Percentiles rank a stretch among this genome's conserved stretches.
These are phyloP conservation scores for Tephrocybe sp. DNA, from an alignment of 768 basidiomycete species.

Conservation along the genomic window DNA sequence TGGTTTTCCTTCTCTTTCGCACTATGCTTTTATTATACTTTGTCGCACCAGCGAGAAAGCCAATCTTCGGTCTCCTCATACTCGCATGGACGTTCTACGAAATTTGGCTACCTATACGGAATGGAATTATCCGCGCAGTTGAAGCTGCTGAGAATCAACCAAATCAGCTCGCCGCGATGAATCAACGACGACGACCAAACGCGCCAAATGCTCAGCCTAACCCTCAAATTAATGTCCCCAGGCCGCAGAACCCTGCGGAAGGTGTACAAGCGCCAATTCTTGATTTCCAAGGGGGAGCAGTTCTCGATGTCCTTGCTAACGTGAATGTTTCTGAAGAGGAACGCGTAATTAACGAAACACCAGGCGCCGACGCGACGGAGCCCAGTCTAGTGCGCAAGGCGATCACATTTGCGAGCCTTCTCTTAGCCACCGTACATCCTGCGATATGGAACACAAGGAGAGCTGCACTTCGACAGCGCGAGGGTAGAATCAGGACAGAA, in stretches of 20 bases:
- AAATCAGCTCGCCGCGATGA: conserved; percentile 15
- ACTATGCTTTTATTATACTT: conserved; percentile 72
- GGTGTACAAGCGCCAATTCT: conserved; percentile 18
- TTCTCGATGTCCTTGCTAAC: conserved; percentile 53
- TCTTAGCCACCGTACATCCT: conserved; percentile 65
- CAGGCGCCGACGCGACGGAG: conserved; percentile 30
- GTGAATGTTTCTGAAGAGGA: conserved; percentile 59
- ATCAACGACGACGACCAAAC: conserved; percentile 4
- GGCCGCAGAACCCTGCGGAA: conserved; percentile 16
- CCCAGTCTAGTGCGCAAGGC: conserved; percentile 50
- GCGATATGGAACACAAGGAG: conserved; percentile 73
- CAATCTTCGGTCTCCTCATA: conserved; percentile 63
- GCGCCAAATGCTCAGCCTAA: conserved; percentile 14
- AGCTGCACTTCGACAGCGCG: conserved; percentile 52
- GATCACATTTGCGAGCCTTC: conserved; percentile 50
- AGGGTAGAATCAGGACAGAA: conserved; percentile 67
- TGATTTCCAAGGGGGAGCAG: conserved; percentile 29
- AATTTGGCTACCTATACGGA: conserved; percentile 67
- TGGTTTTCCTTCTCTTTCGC: conserved; percentile 66
- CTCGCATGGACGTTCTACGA: conserved; percentile 73
- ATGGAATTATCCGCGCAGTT: conserved; percentile 34
- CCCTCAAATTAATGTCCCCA: conserved; percentile 15
- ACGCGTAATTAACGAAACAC: conserved; percentile 34
- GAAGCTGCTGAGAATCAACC: conserved; percentile 29
- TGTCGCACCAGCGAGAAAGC: conserved; percentile 71